Percentiles rank a stretch among this genome's conserved stretches.
phyloP scores from a whole-genome alignment of 345 rosid genomes.

The Abelmoschus esculentus region DNA sequence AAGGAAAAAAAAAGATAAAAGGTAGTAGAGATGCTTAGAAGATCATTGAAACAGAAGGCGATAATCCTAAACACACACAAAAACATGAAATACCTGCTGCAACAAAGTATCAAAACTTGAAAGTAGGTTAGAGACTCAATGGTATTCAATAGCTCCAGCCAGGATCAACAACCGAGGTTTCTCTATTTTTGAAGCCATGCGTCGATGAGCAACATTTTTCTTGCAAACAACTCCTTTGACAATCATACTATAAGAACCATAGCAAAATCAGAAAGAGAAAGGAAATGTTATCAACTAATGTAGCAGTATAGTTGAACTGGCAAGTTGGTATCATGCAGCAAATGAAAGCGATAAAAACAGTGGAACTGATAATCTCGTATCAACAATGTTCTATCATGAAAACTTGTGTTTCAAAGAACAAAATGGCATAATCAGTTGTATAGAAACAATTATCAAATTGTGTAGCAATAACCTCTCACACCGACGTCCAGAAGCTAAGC shows the following conservation, averaged over 20 bases:
- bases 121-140: constrained; percentile 75
- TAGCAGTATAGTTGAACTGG: background rate
- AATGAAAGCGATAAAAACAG: background rate
- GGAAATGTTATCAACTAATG: background rate
- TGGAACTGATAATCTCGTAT: background rate
- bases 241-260: constrained; percentile 53
- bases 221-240: constrained; percentile 95
- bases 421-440: background rate
- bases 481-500: constrained; percentile 81
- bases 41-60: constrained; percentile 6
- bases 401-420: background rate
- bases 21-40: background rate
- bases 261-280: constrained; percentile 14
- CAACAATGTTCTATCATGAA: background rate
- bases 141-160: constrained; percentile 95
- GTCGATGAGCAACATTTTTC: constrained; percentile 94
- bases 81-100: constrained; percentile 67
- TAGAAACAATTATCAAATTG: background rate
- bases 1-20: constrained; percentile 1
- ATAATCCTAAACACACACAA: constrained; percentile 11
- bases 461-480: constrained; percentile 63
- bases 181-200: constrained; percentile 79
- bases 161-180: constrained; percentile 86
- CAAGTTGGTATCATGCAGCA: background rate
- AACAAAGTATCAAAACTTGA: constrained; percentile 91